These are phyloP conservation scores for Herpotrichia juniperi DNA, from an alignment of 2,329 filamentous ascomycete species.

Conservation along the genomic window DNA sequence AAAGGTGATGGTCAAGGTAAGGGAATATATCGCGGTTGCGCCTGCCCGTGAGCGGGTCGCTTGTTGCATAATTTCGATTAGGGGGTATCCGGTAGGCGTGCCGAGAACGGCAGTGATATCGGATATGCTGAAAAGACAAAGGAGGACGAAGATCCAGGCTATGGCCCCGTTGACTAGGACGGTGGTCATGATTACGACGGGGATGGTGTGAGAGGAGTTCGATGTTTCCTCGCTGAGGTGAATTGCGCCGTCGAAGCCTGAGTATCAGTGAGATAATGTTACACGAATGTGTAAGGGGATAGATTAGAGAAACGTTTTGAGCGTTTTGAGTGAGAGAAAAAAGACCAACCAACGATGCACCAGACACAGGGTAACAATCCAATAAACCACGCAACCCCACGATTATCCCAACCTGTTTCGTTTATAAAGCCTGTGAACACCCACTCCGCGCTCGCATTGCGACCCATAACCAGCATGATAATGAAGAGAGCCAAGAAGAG, in stretches of 20 bases:
- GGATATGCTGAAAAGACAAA: conserved; percentile 49
- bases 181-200: conserved; percentile 48
- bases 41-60: conserved; percentile 43
- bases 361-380: conserved; percentile 36
- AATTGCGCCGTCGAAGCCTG: conserved; percentile 54
- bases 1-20: conserved; percentile 41
- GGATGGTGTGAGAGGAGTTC: conserved; percentile 44
- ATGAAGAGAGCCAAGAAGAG: conserved; percentile 46
- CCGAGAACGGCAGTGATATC: conserved; percentile 28
- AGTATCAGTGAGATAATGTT: too few relatives aligned
- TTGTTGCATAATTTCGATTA: conserved; percentile 49
- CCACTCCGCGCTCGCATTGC: conserved; percentile 40
- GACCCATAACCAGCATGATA: conserved; percentile 38
- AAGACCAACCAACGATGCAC: conserved; percentile 19
- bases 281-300: too few relatives aligned
- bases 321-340: too few relatives aligned
- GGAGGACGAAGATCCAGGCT: conserved; percentile 48
- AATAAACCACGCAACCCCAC: conserved; percentile 44
- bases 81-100: conserved; percentile 43
- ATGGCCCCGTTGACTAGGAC: conserved; percentile 48
- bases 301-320: too few relatives aligned
- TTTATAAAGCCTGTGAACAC: conserved; percentile 36
- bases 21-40: conserved; percentile 45
- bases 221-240: conserved; percentile 56
- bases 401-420: conserved; percentile 40